These are phyloP conservation scores for Leptomonas pyrrhocoris DNA, from an alignment of 208 protist species.

Conservation along the genomic window DNA sequence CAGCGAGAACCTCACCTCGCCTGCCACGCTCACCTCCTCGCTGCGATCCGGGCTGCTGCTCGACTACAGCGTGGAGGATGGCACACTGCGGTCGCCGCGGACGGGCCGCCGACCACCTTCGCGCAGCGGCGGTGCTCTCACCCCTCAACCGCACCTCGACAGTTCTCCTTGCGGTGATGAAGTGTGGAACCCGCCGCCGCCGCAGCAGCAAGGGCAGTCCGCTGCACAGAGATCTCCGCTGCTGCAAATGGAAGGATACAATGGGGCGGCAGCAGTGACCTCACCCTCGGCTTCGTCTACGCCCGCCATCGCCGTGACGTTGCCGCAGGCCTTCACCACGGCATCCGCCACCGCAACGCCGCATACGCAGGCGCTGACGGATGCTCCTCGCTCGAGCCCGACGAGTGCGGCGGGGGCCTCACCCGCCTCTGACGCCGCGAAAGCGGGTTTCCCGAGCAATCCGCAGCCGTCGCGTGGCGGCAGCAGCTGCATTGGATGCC, in stretches of 20 bases:
- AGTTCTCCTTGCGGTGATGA: neutral
- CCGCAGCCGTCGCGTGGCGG: neutral
- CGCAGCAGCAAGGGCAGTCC: neutral
- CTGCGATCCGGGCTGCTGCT: conserved; percentile 17
- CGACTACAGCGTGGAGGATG: conserved; percentile 20
- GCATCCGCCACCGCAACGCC: neutral
- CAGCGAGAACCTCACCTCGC: too few relatives aligned
- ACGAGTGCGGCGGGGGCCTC: neutral
- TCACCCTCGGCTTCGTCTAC: neutral
- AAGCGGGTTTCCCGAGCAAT: neutral
- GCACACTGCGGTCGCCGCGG: conserved; percentile 21
- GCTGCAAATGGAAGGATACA: too few relatives aligned
- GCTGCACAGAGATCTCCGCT: too few relatives aligned
- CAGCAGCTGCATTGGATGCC: conserved; percentile 6
- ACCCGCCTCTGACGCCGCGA: neutral
- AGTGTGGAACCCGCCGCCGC: too few relatives aligned
- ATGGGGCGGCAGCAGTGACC: too few relatives aligned
- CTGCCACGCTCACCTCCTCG: neutral
- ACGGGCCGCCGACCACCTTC: conserved; percentile 5
- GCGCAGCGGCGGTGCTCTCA: neutral
- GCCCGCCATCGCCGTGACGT: neutral
- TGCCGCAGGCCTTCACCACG: conserved; percentile 7
- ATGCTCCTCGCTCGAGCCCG: too few relatives aligned
- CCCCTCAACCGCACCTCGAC: neutral
- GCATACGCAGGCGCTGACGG: too few relatives aligned